phyloP scores from a whole-genome alignment of 176 grass and related monocot genomes.

The Lolium multiflorum region DNA sequence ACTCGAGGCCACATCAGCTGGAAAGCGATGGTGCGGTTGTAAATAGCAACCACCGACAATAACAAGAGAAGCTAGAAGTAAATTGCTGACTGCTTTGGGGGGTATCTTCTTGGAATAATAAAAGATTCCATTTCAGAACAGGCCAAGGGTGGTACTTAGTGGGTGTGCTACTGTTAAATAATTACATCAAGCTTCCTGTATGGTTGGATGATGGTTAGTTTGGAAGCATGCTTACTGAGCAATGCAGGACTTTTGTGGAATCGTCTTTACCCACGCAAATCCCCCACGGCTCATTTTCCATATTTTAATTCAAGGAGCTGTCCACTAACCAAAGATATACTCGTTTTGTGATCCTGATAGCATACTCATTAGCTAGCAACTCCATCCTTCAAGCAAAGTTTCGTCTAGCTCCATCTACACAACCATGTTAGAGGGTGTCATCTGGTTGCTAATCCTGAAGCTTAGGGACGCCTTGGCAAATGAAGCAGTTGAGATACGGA shows the following conservation, averaged over 20 bases:
- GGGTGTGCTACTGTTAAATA: neutral
- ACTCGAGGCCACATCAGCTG: slow-evolving; percentile 6
- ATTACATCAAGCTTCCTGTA: neutral
- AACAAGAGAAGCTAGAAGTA: neutral
- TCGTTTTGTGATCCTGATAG: neutral
- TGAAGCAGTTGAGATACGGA: slow-evolving; percentile 16
- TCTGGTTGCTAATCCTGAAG: slow-evolving; percentile 34
- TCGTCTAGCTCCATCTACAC: neutral
- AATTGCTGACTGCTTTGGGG: neutral
- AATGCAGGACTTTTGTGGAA: neutral
- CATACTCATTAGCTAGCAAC: neutral
- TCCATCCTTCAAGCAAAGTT: neutral
- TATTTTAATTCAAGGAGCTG: neutral
- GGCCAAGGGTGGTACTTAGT: slow-evolving; percentile 5
- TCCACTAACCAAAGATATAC: neutral
- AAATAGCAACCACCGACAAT: neutral
- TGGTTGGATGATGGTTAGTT: slow-evolving; percentile 8
- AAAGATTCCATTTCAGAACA: slow-evolving; percentile 13
- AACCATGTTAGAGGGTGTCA: slow-evolving; percentile 31
- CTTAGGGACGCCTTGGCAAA: slow-evolving; percentile 16
- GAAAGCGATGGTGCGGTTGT: neutral
- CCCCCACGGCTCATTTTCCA: neutral
- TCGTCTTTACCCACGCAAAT: neutral
- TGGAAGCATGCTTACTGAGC: neutral
- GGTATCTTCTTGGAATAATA: neutral